Evolutionary conservation across 1,284 basidiomycete species (phyloP), one percentile per base, ranked within the genome.

Genomic region (Ustilago nuda): DNA sequence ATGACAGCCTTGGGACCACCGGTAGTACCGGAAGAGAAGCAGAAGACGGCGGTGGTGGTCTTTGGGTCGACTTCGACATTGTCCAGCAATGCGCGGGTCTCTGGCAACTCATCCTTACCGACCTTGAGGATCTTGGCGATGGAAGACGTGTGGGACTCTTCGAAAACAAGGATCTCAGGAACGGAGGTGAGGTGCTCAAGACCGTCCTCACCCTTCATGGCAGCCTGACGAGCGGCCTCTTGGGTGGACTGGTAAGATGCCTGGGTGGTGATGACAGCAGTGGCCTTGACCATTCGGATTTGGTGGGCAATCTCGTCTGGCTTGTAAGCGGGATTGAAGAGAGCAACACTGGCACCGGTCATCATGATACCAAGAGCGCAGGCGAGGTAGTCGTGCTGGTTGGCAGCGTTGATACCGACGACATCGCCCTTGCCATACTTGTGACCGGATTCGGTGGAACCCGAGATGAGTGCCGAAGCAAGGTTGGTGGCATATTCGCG

Each of bases 291-390:
- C 71, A 81, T 76, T 12, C 80, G 61, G n/a, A 85, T 68, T 62
- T 83, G 79, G 56, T 80, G 77, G 1, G 76, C 66, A 27, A 84
- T 67, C 56, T 85, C 84, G 12, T 32, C 43, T 6, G 82, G 61
- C 43, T 79, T 85, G 79, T 84, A 84, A n/a, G 80, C 75, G 1
- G 84, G 84, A 59, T 84, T 85, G 70, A 79, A 76, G 13, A 85
- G 75, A 30, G 81, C 82, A 2, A 79, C 73, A 30, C 80, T 71
- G 32, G 76, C 81, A 30, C 82, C 82, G 17, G 78, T 79, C 41
- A 84, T 71, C 71, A 83, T 81, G 46, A 79, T 62, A 48, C 80
- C 84, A 11, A 85, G 71, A 4, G 76, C 79, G 15, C 65, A 76
- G 9, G 78, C 61, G 5, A 79, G 58, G 52, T 84, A 85, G 56